Evolutionary conservation across 2,329 filamentous ascomycete genomes (phyloP).

Genomic region (Xenosphaeropsis pyriputrescens): DNA sequence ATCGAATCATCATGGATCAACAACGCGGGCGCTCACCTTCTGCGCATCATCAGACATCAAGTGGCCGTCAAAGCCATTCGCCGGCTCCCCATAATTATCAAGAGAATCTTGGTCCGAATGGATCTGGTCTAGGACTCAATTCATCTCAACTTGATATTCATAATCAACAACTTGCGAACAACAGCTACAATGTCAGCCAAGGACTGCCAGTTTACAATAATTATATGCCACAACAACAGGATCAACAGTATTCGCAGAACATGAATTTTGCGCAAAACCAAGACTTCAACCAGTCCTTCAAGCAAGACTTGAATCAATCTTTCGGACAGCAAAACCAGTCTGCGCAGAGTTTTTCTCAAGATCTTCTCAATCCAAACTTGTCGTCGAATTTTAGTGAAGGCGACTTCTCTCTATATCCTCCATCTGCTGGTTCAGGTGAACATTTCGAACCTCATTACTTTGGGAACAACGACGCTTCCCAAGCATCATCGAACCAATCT

Average conservation of each 20-base stretch:
- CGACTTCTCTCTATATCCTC: conserved; percentile 53
- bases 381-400: conserved; percentile 29
- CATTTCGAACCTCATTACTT: conserved; percentile 50
- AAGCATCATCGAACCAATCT: conserved; percentile 24
- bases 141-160: conserved; percentile 26
- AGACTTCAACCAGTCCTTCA: conserved; percentile 18
- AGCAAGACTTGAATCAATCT: conserved; percentile 22
- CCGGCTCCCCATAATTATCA: conserved; percentile 38
- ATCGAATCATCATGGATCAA: conserved; percentile 30
- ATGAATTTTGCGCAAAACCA: conserved; percentile 10
- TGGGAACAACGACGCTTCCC: conserved; percentile 28
- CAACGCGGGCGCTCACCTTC: conserved; percentile 49
- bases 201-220: conserved; percentile 12
- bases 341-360: conserved; percentile 26
- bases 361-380: conserved; percentile 29
- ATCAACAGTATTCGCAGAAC: conserved; percentile 19
- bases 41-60: conserved; percentile 35
- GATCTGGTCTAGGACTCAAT: conserved; percentile 43
- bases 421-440: conserved; percentile 33
- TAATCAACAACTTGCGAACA: conserved; percentile 28
- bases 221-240: conserved; percentile 28
- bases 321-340: conserved; percentile 29
- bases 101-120: conserved; percentile 31
- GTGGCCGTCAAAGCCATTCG: conserved; percentile 57
- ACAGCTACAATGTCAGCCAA: conserved; percentile 20